phyloP scores from a whole-genome alignment of 1,284 basidiomycete species.

The Dichomitus squalens region DNA sequence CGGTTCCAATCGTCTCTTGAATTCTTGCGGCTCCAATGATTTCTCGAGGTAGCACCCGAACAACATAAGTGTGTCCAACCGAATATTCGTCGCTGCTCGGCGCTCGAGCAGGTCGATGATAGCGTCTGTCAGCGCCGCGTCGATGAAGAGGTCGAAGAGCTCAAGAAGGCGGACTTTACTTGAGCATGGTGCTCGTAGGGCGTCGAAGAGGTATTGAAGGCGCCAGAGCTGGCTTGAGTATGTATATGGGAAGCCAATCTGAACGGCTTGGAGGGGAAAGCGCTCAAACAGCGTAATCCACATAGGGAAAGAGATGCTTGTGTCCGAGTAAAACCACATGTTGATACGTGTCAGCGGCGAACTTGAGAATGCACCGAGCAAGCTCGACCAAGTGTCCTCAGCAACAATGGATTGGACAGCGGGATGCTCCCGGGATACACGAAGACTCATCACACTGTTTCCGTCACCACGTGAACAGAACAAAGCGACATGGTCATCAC shows the following conservation, averaged over 20 bases:
- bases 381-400: no score
- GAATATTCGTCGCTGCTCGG: background rate
- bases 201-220: background rate
- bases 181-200: background rate
- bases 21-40: no score
- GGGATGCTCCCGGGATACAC: background rate
- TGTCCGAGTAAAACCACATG: no score
- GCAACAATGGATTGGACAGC: background rate
- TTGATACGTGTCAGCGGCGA: no score
- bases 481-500: no score
- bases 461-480: no score
- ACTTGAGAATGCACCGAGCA: no score
- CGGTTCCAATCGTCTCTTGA: no score
- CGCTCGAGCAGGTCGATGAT: background rate
- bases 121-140: background rate
- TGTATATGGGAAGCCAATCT: background rate
- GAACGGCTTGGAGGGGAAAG: background rate
- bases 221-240: background rate
- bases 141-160: background rate
- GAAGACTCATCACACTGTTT: no score
- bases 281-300: background rate
- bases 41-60: no score
- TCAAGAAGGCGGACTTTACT: background rate
- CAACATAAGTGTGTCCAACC: no score
- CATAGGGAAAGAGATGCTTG: background rate